A percentile compares a stretch with the other conserved stretches of the same genome.
Conservation (phyloP, 345 rosid genomes). For the Trapa bicornis region DNA sequence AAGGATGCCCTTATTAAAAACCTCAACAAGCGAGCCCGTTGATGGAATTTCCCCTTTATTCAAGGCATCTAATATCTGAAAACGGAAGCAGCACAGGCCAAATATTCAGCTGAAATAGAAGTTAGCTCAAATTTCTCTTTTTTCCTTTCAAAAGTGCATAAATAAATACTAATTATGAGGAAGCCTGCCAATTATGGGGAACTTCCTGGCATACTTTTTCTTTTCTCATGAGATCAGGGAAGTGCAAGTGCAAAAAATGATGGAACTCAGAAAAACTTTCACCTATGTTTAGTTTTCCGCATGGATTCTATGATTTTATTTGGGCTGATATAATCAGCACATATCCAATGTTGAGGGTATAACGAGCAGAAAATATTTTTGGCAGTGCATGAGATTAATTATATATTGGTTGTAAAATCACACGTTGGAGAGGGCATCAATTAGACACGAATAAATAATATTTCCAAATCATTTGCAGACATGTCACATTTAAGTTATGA, state of each 20-base stretch:
- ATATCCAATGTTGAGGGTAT: background rate
- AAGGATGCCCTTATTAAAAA: constrained; percentile 86
- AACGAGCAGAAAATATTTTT: background rate
- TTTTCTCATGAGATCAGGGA: background rate
- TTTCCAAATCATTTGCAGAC: background rate
- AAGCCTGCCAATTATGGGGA: background rate
- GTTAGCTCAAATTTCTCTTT: background rate
- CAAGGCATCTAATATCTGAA: constrained; percentile 91
- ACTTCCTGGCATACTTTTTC: background rate
- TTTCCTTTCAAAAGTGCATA: background rate
- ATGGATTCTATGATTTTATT: background rate
- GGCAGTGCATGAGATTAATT: background rate
- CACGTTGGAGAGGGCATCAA: background rate
- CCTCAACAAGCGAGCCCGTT: constrained; percentile 96
- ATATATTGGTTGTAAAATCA: background rate
- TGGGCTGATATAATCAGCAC: no score
- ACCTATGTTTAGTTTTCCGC: background rate
- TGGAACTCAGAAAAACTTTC: background rate
- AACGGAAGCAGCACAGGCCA: constrained; percentile 8
- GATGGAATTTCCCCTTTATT: constrained; percentile 99
- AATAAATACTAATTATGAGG: background rate
- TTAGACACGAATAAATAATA: background rate
- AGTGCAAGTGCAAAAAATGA: background rate
- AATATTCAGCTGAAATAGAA: constrained; percentile 1
- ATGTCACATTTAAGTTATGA: background rate